A percentile compares a stretch with the other conserved stretches of the same genome.
Conservation (phyloP, 345 rosid genomes). For the Lepidium aucheri region DNA sequence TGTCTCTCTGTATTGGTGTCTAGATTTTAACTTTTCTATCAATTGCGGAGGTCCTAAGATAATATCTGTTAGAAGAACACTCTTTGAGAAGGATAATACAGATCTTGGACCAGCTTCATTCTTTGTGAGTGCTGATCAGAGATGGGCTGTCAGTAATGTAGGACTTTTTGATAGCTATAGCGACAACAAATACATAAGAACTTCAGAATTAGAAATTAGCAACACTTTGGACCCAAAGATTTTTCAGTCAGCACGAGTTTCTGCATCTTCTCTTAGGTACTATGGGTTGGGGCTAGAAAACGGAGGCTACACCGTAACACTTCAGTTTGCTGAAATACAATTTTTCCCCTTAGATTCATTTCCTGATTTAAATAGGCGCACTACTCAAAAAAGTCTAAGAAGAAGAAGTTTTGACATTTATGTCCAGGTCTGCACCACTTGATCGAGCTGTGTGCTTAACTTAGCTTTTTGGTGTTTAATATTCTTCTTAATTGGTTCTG, state of each 20-base stretch:
- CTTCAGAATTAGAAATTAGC: no score
- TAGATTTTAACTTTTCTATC: no score
- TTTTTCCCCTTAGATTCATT: conserved; percentile 5
- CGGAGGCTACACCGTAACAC: conserved; percentile 13
- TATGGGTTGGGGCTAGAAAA: neutral
- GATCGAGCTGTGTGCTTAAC: neutral
- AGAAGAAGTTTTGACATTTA: conserved; percentile 39
- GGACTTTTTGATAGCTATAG: no score
- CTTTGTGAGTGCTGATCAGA: no score
- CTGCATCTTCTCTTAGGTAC: conserved; percentile 19
- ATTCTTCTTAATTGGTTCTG: neutral
- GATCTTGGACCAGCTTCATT: no score
- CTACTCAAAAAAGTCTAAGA: conserved; percentile 34
- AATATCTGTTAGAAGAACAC: no score
- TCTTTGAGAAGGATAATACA: no score
- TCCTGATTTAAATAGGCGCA: neutral
- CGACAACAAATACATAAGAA: no score
- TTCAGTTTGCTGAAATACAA: conserved; percentile 42
- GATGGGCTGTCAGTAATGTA: no score
- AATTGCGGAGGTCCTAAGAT: no score
- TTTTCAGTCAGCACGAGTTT: conserved; percentile 16
- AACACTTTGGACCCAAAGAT: conserved; percentile 28
- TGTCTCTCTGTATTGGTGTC: no score
- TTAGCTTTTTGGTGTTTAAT: neutral
- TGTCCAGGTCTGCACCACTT: conserved; percentile 28